Evolutionary conservation across 768 basidiomycete genomes (phyloP), one percentile per base, ranked within the genome.

Genomic region (Lactarius hatsudake): DNA sequence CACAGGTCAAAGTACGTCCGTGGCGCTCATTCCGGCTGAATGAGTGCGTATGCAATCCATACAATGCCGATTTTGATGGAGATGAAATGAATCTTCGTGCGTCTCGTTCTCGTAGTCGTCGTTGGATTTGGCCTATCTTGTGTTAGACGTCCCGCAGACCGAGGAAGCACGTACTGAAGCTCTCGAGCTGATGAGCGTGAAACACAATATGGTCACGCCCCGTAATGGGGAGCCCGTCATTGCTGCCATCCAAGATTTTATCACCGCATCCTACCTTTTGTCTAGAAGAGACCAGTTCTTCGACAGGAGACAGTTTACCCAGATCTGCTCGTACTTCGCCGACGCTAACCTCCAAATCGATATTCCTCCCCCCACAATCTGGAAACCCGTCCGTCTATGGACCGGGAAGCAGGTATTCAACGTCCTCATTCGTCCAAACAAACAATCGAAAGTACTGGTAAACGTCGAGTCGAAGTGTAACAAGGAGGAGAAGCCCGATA

Each of bases 321-420:
- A 98, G 74, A 94, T 97, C 71, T 96, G 95, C 76, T 93, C 91
- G 66, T 99, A 96, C 78, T 84, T 99, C 59, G 90, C 85, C 20
- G 97, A 98, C 73, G 96, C 94, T 30, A 85, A 91, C 72, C 78
- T 94, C 54, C 90, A 96, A 34, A 95, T 98, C 74, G 96, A 98
- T 73, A 87, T 99, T 59, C 97, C 97, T 13, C 94, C 95, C 0
- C 97, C 97, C 0, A 87, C 91, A 0, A 94, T 99, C 67, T 87
- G 89, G 86, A 98, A 97, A 75, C 97, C 97, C 12, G 84, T 86
- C 30, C 84, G 92, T 23, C 79, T 99, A 2, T 99, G 97, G 97
- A 98, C 97, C 0, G 97, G 97, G 36, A 99, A 99, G 74, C 97
- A 99, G 74, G 83, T 99, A n/a, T 98, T 98, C 83, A 94, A 93